Conservation (phyloP, 225 moss, liverwort and hornwort genomes). For the Asterella californica region DNA sequence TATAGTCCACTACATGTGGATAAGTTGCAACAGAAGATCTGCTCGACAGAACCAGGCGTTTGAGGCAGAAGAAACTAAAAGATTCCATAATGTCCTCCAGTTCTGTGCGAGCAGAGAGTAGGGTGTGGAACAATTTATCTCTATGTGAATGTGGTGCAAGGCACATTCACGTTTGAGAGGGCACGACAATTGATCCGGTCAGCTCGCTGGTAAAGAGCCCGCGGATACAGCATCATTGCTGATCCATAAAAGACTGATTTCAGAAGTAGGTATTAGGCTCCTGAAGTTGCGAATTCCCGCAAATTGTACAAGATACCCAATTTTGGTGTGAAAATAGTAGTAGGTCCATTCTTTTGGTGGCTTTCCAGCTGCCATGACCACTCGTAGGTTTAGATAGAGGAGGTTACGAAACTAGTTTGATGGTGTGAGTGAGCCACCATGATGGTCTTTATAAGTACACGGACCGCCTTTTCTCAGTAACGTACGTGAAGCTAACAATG, state of each 20-base stretch:
- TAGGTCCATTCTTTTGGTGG: slow-evolving; percentile 24
- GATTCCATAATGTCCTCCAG: background rate
- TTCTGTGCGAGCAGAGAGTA: background rate
- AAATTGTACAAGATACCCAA: slow-evolving; percentile 20
- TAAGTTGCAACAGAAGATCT: background rate
- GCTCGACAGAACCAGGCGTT: background rate
- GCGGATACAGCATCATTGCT: slow-evolving; percentile 2
- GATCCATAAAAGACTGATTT: slow-evolving; percentile 6
- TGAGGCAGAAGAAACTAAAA: background rate
- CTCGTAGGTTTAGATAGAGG: slow-evolving; percentile 5
- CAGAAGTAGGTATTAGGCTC: background rate
- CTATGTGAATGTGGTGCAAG: background rate
- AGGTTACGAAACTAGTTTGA: background rate
- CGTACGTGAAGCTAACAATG: background rate
- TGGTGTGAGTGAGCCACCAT: background rate
- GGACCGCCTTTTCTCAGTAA: background rate
- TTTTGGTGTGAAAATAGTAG: slow-evolving; percentile 20
- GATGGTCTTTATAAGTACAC: background rate
- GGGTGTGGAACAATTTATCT: background rate
- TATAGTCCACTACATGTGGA: background rate
- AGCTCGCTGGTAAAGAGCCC: background rate
- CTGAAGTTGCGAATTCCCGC: background rate
- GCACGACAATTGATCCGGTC: background rate
- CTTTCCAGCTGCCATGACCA: background rate
- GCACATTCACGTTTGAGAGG: background rate